phyloP scores from a whole-genome alignment of 345 rosid species.

The Rhodomyrtus tomentosa region DNA sequence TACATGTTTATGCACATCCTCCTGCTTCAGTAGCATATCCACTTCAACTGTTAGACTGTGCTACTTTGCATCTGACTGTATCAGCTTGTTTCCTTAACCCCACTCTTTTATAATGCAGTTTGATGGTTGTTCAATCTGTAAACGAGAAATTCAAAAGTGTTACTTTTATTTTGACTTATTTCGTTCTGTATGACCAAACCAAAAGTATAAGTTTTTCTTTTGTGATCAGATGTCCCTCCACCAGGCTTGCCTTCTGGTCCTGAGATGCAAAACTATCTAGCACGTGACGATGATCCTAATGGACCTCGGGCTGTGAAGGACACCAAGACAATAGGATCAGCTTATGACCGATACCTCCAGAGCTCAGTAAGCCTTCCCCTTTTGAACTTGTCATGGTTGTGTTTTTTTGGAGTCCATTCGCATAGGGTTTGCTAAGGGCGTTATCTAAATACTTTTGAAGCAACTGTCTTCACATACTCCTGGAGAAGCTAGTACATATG shows the following conservation, averaged over 20 bases:
- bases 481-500: constrained; percentile 41
- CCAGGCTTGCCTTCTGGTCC: constrained; percentile 31
- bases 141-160: neutral
- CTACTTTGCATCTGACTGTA: neutral
- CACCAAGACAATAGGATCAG: constrained; percentile 63
- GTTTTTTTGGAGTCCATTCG: neutral
- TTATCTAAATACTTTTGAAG: constrained; percentile 31
- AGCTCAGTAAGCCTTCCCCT: constrained; percentile 23
- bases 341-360: constrained; percentile 72
- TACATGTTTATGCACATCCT: neutral
- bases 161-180: neutral
- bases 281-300: constrained; percentile 49
- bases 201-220: neutral
- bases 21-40: neutral
- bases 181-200: neutral
- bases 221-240: constrained; percentile 26
- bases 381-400: neutral
- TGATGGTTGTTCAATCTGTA: neutral
- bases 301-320: constrained; percentile 43
- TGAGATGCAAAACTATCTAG: constrained; percentile 38
- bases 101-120: neutral
- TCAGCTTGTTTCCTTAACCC: neutral
- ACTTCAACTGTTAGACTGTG: neutral
- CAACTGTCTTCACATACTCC: constrained; percentile 46
- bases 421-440: constrained; percentile 2